phyloP scores from a whole-genome alignment of 2,329 filamentous ascomycete genomes.

The Epichloe gansuensis region DNA sequence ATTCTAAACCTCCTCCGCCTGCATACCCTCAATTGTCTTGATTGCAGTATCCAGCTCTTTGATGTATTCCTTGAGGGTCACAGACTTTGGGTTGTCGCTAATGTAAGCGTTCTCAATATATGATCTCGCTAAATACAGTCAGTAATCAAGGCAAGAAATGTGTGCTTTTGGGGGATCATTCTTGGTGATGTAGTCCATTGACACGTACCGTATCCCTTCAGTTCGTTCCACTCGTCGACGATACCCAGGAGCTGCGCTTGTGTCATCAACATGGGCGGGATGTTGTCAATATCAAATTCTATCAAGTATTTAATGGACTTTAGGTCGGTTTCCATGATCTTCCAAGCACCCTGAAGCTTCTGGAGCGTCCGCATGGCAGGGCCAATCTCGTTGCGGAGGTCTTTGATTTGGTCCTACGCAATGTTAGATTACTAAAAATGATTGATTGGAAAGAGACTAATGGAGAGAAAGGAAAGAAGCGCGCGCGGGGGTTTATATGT shows the following conservation, averaged over 20 bases:
- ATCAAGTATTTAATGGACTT: not conserved
- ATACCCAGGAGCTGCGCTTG: not conserved
- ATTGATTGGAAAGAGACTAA: no score
- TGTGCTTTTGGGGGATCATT: no score
- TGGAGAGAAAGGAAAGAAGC: no score
- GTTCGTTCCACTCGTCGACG: constrained; percentile 1
- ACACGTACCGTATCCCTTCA: not conserved
- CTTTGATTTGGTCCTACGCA: not conserved
- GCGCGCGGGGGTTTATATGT: no score
- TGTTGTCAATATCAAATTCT: not conserved
- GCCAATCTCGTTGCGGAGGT: not conserved
- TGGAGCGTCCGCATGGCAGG: not conserved
- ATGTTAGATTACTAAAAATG: not conserved
- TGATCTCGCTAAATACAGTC: not conserved
- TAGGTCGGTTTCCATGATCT: constrained; percentile 1
- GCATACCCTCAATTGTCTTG: not conserved
- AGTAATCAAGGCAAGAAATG: not conserved
- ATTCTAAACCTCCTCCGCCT: not conserved
- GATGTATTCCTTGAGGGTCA: not conserved
- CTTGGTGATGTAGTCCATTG: no score
- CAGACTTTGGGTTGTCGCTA: not conserved
- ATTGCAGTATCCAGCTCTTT: not conserved
- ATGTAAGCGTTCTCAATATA: not conserved
- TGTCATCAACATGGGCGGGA: not conserved
- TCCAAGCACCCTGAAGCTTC: not conserved